These are phyloP conservation scores for Thymus mandschuricus DNA, from an alignment of 257 asterid genomes.

Conservation along the genomic window DNA sequence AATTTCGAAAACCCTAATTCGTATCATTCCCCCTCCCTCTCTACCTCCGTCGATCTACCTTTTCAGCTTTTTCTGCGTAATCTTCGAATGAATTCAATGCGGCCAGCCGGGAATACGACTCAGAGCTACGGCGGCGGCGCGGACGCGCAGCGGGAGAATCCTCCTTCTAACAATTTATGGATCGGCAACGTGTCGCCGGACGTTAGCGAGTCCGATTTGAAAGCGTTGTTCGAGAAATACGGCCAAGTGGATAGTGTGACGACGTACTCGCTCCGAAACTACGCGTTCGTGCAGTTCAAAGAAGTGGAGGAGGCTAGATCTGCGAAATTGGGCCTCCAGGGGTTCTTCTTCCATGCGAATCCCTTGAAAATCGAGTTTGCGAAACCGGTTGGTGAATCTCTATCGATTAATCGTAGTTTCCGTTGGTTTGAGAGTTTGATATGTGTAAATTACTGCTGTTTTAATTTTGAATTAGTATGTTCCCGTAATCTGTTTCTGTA, in stretches of 20 bases:
- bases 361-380: constrained; percentile 82
- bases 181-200: constrained; percentile 74
- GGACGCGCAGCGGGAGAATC: constrained; percentile 47
- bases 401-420: constrained; percentile 19
- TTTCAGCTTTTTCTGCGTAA: background rate
- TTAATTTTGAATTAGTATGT: constrained; percentile 13
- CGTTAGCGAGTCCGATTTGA: constrained; percentile 69
- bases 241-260: constrained; percentile 77
- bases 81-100: constrained; percentile 29
- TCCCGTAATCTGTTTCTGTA: constrained; percentile 2
- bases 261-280: constrained; percentile 70
- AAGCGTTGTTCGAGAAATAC: constrained; percentile 55
- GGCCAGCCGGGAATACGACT: constrained; percentile 22
- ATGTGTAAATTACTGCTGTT: constrained; percentile 20
- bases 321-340: constrained; percentile 78
- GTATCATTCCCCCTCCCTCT: background rate
- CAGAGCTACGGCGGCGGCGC: constrained; percentile 37
- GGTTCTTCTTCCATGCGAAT: constrained; percentile 61
- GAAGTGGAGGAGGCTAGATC: constrained; percentile 67
- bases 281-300: constrained; percentile 72
- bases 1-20: constrained; percentile 33
- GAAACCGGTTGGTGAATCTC: constrained; percentile 82
- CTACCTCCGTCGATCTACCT: constrained; percentile 2
- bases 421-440: constrained; percentile 21
- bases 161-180: constrained; percentile 86